A percentile compares a stretch with the other conserved stretches of the same genome.
Conservation (phyloP, 768 basidiomycete species). For the Boletus rubescentipes region DNA sequence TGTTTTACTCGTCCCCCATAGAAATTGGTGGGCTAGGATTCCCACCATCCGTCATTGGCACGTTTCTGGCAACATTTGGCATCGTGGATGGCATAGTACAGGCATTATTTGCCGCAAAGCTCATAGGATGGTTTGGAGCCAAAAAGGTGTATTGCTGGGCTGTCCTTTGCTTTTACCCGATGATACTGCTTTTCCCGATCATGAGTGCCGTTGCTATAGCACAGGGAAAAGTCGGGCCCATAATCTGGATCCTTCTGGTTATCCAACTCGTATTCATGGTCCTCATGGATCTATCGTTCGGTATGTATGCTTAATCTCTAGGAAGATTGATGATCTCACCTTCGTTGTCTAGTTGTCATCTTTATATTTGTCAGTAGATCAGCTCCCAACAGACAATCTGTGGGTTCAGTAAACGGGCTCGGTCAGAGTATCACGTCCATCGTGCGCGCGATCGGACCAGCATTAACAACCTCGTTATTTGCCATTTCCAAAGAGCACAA, state of each 20-base stretch:
- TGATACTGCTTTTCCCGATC: conserved; percentile 44
- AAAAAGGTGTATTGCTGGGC: conserved; percentile 40
- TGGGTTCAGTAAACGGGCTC: conserved; percentile 58
- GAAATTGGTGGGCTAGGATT: conserved; percentile 44
- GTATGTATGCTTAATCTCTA: conserved; percentile 27
- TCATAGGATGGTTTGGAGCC: conserved; percentile 41
- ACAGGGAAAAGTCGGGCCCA: conserved; percentile 30
- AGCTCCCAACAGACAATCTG: conserved; percentile 48
- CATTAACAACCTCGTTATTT: conserved; percentile 48
- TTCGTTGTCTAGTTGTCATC: conserved; percentile 37
- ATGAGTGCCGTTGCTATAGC: conserved; percentile 40
- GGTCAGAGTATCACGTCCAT: conserved; percentile 48
- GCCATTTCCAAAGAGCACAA: conserved; percentile 50
- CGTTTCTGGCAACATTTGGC: conserved; percentile 37
- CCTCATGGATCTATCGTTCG: conserved; percentile 43
- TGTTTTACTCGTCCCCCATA: conserved; percentile 45
- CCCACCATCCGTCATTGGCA: conserved; percentile 41
- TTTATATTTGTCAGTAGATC: conserved; percentile 55
- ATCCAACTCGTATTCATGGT: conserved; percentile 25
- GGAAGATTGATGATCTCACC: not conserved
- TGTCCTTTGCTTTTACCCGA: conserved; percentile 37
- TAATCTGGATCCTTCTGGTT: conserved; percentile 40
- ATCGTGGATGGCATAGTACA: conserved; percentile 40
- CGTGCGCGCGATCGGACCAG: conserved; percentile 50
- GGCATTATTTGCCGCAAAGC: conserved; percentile 38